Evolutionary conservation across 2,329 filamentous ascomycete genomes (phyloP).

Genomic region (Neoscytalidium dimidiatum): DNA sequence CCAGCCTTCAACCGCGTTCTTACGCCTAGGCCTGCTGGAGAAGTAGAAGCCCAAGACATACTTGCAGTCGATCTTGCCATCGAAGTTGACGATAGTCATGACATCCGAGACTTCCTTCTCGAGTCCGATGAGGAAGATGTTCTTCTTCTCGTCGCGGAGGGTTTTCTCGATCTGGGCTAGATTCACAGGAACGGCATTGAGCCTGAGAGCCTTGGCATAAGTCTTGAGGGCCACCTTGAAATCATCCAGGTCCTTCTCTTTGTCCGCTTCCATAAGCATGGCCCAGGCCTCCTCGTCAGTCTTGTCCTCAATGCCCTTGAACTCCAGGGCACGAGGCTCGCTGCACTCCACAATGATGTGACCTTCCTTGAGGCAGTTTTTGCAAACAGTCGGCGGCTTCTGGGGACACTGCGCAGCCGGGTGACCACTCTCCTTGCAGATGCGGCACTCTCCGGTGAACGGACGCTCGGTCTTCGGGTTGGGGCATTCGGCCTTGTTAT

Average conservation of each 20-base stretch:
- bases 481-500: slow-evolving; percentile 64
- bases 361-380: slow-evolving; percentile 52
- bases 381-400: slow-evolving; percentile 55
- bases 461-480: slow-evolving; percentile 55
- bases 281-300: slow-evolving; percentile 53
- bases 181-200: slow-evolving; percentile 35
- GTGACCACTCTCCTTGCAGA: slow-evolving; percentile 57
- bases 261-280: slow-evolving; percentile 50
- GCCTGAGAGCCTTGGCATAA: slow-evolving; percentile 46
- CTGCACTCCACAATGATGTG: slow-evolving; percentile 53
- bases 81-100: slow-evolving; percentile 54
- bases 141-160: slow-evolving; percentile 50
- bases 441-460: slow-evolving; percentile 61
- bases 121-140: slow-evolving; percentile 55
- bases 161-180: slow-evolving; percentile 52
- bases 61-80: slow-evolving; percentile 62
- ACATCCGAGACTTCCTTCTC: slow-evolving; percentile 46
- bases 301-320: slow-evolving; percentile 47
- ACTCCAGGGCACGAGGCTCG: slow-evolving; percentile 38
- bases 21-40: slow-evolving; percentile 55
- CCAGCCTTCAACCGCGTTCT: slow-evolving; percentile 59
- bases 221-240: slow-evolving; percentile 54
- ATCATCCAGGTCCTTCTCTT: slow-evolving; percentile 51
- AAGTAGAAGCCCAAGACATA: slow-evolving; percentile 66
- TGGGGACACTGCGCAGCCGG: slow-evolving; percentile 64